phyloP scores from a whole-genome alignment of 202 grass and related monocot species.

The Elaeis oleifera region DNA sequence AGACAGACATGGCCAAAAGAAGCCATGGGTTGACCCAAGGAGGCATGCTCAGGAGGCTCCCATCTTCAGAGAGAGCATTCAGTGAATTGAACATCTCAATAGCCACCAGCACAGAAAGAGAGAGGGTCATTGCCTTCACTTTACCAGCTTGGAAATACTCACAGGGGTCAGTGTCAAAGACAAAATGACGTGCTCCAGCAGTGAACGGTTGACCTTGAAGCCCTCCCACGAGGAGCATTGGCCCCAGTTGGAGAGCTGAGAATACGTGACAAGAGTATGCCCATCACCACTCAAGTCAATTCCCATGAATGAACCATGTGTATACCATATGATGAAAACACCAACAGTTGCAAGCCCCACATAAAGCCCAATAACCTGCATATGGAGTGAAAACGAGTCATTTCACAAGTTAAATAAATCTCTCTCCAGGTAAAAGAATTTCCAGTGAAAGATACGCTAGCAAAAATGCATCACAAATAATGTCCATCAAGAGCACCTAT shows the following conservation, averaged over 20 bases:
- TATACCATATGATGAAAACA: slow-evolving; percentile 95
- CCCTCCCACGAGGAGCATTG: slow-evolving; percentile 65
- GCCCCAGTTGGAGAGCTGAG: slow-evolving; percentile 86
- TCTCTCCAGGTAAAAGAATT: too few relatives aligned
- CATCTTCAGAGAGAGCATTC: slow-evolving; percentile 87
- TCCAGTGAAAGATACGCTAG: too few relatives aligned
- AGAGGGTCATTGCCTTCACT: slow-evolving; percentile 91
- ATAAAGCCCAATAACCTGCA: slow-evolving; percentile 86
- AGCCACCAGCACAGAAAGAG: slow-evolving; percentile 74
- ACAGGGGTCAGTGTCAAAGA: slow-evolving; percentile 59
- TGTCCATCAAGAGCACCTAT: too few relatives aligned
- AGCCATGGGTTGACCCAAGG: slow-evolving; percentile 96
- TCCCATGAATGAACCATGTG: slow-evolving; percentile 86
- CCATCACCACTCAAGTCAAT: slow-evolving; percentile 85
- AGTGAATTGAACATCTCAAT: slow-evolving; percentile 99
- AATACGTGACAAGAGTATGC: slow-evolving; percentile 82
- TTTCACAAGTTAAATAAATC: neutral
- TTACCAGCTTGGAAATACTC: slow-evolving; percentile 92
- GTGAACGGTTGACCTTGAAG: slow-evolving; percentile 60
- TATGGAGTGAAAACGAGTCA: slow-evolving; percentile 6
- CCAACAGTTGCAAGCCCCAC: slow-evolving; percentile 90
- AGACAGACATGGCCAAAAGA: slow-evolving; percentile 74
- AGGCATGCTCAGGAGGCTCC: slow-evolving; percentile 79
- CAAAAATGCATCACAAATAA: too few relatives aligned
- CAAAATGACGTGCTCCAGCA: slow-evolving; percentile 53